Evolutionary conservation across 1,284 basidiomycete genomes (phyloP).

Genomic region (Trichosporon asahii): DNA sequence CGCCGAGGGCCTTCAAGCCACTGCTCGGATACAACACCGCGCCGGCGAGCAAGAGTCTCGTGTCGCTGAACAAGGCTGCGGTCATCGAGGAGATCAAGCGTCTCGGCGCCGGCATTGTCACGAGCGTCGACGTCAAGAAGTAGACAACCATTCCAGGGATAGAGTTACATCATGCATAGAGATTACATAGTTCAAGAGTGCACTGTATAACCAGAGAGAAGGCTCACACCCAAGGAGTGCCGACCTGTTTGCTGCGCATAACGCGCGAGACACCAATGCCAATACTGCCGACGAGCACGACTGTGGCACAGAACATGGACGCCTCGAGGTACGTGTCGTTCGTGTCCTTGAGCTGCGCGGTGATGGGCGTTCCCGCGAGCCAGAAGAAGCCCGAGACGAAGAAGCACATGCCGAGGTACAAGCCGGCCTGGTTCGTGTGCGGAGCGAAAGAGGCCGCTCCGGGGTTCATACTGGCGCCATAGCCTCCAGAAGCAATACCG

Average conservation of each 20-base stretch:
- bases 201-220: background rate
- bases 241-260: conserved; percentile 17
- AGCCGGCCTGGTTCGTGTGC: conserved; percentile 32
- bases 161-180: conserved; percentile 7
- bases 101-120: conserved; percentile 69
- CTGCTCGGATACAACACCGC: conserved; percentile 70
- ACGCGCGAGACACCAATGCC: background rate
- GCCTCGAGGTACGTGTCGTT: conserved; percentile 32
- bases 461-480: conserved; percentile 35
- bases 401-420: conserved; percentile 42
- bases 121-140: conserved; percentile 48
- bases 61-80: conserved; percentile 67
- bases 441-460: conserved; percentile 36
- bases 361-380: conserved; percentile 36
- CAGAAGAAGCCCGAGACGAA: conserved; percentile 38
- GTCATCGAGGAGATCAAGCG: conserved; percentile 75
- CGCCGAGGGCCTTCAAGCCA: conserved; percentile 67
- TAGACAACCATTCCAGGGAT: background rate
- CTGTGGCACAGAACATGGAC: conserved; percentile 34
- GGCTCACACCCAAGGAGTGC: conserved; percentile 18
- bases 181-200: background rate
- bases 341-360: conserved; percentile 32
- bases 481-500: conserved; percentile 34
- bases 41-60: conserved; percentile 56
- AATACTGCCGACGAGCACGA: conserved; percentile 18